phyloP scores from a whole-genome alignment of 805 yeast species.

The Kluyveromyces siamensis region DNA sequence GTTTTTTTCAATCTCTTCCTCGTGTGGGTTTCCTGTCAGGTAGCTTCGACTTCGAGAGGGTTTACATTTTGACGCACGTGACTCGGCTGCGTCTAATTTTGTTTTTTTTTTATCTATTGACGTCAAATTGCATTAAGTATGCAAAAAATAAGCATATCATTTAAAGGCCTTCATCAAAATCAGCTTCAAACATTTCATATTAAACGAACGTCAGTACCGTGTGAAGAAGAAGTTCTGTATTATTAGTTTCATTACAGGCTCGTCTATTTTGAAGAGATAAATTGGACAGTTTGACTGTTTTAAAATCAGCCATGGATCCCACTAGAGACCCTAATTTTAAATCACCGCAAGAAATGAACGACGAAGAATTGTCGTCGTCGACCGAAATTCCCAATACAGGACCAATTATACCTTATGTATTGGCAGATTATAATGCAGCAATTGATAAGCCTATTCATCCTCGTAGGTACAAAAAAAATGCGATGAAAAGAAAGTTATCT shows the following conservation, averaged over 20 bases:
- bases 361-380: slow-evolving; percentile 58
- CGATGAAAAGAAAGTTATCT: slow-evolving; percentile 8
- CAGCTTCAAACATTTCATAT: too few species aligned
- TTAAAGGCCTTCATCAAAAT: not conserved
- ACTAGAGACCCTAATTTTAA: slow-evolving; percentile 83
- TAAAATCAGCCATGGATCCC: slow-evolving; percentile 62
- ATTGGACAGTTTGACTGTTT: not conserved
- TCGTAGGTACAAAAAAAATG: slow-evolving; percentile 24
- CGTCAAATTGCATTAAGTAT: not conserved
- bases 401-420: slow-evolving; percentile 70
- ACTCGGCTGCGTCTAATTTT: not conserved
- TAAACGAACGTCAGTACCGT: too few species aligned
- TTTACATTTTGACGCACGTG: not conserved
- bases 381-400: slow-evolving; percentile 61
- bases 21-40: too few species aligned
- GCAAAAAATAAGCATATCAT: not conserved
- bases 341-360: slow-evolving; percentile 62
- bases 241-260: not conserved
- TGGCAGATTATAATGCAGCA: slow-evolving; percentile 64
- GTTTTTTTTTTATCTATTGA: not conserved
- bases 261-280: not conserved
- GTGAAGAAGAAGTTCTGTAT: too few species aligned
- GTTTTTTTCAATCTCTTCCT: too few species aligned
- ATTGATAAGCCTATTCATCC: slow-evolving; percentile 67
- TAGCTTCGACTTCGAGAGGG: too few species aligned